Percentiles rank a stretch among this genome's conserved stretches.
Conservation (phyloP, 2,329 filamentous ascomycete species). For the Exophiala sp. region DNA sequence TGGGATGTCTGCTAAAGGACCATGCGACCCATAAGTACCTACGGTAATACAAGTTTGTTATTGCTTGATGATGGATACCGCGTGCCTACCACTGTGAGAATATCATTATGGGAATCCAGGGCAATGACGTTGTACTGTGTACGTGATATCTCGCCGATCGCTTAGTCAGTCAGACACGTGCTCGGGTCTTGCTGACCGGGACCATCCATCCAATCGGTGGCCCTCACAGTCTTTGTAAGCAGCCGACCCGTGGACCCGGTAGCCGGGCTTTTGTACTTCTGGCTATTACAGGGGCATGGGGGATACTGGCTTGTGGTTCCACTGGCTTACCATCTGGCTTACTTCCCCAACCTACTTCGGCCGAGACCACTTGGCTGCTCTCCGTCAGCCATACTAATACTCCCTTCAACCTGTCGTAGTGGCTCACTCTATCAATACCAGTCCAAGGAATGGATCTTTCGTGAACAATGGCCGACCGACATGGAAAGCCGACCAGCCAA, state of each 20-base stretch:
- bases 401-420: not conserved
- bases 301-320: too few species aligned
- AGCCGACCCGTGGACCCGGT: too few species aligned
- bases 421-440: not conserved
- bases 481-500: not conserved
- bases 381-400: not conserved
- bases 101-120: too few species aligned
- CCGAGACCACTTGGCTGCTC: too few species aligned
- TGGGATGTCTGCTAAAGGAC: not conserved
- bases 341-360: not conserved
- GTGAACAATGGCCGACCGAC: not conserved
- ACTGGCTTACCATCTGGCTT: constrained; percentile 1
- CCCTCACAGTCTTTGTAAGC: too few species aligned
- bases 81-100: too few species aligned
- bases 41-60: too few species aligned
- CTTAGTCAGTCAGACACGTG: not conserved
- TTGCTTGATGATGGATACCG: too few species aligned
- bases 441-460: not conserved
- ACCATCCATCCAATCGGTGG: too few species aligned
- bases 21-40: too few species aligned
- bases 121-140: not conserved
- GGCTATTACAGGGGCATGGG: too few species aligned
- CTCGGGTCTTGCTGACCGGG: not conserved
- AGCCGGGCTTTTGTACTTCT: too few species aligned
- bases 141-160: not conserved